Evolutionary conservation across 2,329 filamentous ascomycete species (phyloP).

Genomic region (Hymenoscyphus infarciens): DNA sequence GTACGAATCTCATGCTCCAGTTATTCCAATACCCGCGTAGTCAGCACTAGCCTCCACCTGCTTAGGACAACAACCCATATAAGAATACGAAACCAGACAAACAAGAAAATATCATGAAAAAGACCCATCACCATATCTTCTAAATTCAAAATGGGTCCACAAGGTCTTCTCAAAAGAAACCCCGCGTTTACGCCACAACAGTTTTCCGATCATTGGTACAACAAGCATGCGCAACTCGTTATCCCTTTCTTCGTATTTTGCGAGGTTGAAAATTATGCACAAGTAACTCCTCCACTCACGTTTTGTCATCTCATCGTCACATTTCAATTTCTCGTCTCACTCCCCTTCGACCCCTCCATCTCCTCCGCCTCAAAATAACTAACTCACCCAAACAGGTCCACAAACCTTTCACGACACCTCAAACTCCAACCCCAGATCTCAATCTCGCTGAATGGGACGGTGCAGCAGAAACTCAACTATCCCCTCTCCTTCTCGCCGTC

Average conservation of each 20-base stretch:
- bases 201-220: constrained; percentile 29
- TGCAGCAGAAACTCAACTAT: constrained; percentile 15
- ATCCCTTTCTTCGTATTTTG: constrained; percentile 26
- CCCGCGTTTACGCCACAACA: constrained; percentile 23
- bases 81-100: no score
- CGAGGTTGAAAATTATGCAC: constrained; percentile 24
- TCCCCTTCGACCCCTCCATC: not conserved
- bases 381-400: constrained; percentile 1
- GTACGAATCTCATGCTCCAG: no score
- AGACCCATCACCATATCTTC: not conserved
- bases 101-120: no score
- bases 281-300: constrained; percentile 18
- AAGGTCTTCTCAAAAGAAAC: constrained; percentile 29
- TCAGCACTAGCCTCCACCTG: no score
- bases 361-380: no score
- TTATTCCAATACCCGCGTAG: no score
- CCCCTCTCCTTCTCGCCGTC: not conserved
- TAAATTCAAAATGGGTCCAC: not conserved
- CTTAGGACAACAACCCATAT: no score
- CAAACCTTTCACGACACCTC: not conserved
- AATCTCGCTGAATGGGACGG: constrained; percentile 13
- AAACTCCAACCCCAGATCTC: constrained; percentile 3
- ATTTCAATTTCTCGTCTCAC: not conserved
- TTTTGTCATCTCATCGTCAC: not conserved
- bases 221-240: constrained; percentile 25